phyloP scores from a whole-genome alignment of 306 rosid species.

The Lathyrus tuberosus region DNA sequence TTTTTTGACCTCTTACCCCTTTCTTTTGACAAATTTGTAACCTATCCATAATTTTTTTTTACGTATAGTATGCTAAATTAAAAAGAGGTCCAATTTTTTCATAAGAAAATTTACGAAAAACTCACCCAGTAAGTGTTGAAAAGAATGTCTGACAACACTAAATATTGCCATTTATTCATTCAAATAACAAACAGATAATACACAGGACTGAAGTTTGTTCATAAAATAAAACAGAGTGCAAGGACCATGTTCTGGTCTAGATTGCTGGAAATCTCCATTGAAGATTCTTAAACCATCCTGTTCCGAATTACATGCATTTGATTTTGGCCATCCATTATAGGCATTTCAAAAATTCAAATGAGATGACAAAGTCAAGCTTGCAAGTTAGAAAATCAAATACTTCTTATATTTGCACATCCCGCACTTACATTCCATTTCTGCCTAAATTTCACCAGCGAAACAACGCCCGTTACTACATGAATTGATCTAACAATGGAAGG shows the following conservation, averaged over 20 bases:
- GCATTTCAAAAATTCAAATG: conserved; percentile 6
- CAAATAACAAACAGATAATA: no score
- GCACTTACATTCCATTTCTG: conserved; percentile 23
- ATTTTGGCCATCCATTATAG: neutral
- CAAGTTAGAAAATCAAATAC: conserved; percentile 17
- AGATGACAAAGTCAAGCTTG: neutral
- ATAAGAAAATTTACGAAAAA: no score
- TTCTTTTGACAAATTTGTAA: no score
- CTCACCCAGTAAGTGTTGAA: no score
- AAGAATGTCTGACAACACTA: no score
- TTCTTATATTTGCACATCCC: conserved; percentile 36
- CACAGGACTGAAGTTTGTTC: neutral
- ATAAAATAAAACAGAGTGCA: neutral
- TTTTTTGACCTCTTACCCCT: no score
- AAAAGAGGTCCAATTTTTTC: no score
- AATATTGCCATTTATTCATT: no score
- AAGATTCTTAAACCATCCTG: neutral
- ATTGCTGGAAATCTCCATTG: neutral
- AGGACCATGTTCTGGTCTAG: neutral
- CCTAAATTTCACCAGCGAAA: conserved; percentile 34
- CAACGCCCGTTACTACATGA: conserved; percentile 31
- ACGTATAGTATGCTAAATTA: no score
- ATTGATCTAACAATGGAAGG: conserved; percentile 28
- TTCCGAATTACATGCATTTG: conserved; percentile 3
- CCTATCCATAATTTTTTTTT: no score